Conservation (phyloP, 179 eudicot genomes). For the Silene vulgaris region DNA sequence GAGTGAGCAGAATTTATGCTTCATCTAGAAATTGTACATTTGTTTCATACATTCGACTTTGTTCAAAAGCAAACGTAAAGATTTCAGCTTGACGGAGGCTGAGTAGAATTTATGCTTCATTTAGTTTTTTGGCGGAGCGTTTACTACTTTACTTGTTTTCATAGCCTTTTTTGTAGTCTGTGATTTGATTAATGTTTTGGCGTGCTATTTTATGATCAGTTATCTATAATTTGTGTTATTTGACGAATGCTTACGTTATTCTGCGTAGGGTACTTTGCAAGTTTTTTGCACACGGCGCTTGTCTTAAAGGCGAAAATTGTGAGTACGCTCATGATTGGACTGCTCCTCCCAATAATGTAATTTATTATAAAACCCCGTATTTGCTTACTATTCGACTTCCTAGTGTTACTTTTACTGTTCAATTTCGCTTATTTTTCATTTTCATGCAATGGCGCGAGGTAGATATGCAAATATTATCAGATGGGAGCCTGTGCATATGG, state of each 20-base stretch:
- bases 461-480: slow-evolving; percentile 89
- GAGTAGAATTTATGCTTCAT: too few relatives aligned
- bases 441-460: slow-evolving; percentile 15
- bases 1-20: too few relatives aligned
- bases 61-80: too few relatives aligned
- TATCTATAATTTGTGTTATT: background rate
- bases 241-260: background rate
- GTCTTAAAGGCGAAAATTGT: slow-evolving; percentile 83
- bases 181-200: too few relatives aligned
- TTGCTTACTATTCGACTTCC: background rate
- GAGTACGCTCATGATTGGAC: slow-evolving; percentile 90
- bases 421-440: background rate
- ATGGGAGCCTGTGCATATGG: slow-evolving; percentile 85
- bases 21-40: too few relatives aligned
- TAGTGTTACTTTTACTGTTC: background rate
- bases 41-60: too few relatives aligned
- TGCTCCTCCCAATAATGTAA: slow-evolving; percentile 73
- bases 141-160: too few relatives aligned
- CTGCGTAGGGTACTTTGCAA: slow-evolving; percentile 68
- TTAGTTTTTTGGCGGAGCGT: too few relatives aligned
- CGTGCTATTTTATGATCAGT: too few relatives aligned
- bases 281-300: slow-evolving; percentile 82
- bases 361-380: background rate
- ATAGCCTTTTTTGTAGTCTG: too few relatives aligned
- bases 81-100: too few relatives aligned